Conservation (phyloP, 331 rosid genomes). For the Prunus yedoensis region DNA sequence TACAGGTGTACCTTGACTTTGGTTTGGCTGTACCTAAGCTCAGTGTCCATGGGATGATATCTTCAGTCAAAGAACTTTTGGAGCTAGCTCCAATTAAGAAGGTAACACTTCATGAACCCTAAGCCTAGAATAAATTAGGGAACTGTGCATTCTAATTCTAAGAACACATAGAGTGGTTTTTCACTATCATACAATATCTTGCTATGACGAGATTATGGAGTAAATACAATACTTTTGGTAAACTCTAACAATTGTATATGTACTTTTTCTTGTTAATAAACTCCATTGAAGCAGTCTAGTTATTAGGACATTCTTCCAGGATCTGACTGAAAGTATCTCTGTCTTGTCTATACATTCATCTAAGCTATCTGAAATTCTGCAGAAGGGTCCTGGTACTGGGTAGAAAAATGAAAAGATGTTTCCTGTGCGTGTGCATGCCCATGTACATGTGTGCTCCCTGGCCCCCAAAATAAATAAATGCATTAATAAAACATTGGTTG, state of each 20-base stretch:
- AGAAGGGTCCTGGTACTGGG: background rate
- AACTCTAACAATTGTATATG: background rate
- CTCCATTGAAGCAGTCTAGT: background rate
- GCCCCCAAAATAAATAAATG: background rate
- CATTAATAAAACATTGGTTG: slow-evolving; percentile 9
- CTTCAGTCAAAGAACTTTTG: slow-evolving; percentile 83
- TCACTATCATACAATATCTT: background rate
- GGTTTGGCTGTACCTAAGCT: slow-evolving; percentile 89
- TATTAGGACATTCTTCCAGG: background rate
- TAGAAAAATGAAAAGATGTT: background rate
- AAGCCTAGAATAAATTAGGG: background rate
- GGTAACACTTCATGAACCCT: slow-evolving; percentile 39
- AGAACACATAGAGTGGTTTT: background rate
- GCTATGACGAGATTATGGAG: background rate
- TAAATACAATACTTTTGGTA: background rate
- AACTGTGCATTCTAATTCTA: background rate
- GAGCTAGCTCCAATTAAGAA: slow-evolving; percentile 82
- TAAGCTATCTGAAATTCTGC: background rate
- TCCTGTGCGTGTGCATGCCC: background rate
- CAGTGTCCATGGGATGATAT: slow-evolving; percentile 86
- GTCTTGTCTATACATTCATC: slow-evolving; percentile 1
- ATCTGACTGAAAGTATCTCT: background rate
- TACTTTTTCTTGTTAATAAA: background rate
- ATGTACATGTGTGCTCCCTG: background rate
- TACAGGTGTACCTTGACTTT: slow-evolving; percentile 86